Evolutionary conservation across 495 filamentous ascomycete species (phyloP).

Genomic region (Daldinia caldariorum): DNA sequence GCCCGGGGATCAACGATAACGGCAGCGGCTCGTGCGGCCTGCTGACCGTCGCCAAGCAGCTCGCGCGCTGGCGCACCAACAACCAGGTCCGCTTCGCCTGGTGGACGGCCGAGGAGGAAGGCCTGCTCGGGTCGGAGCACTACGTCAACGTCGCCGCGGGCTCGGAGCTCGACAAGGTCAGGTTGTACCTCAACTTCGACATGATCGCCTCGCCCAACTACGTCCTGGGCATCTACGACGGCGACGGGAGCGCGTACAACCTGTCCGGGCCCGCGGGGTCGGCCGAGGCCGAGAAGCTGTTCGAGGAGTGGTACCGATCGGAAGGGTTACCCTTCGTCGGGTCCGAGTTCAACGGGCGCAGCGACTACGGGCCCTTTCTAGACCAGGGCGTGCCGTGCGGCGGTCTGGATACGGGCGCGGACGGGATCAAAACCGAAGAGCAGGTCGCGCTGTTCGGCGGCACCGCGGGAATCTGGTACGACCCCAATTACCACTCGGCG

Average conservation of each 20-base stretch:
- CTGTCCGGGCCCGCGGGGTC: constrained; percentile 70
- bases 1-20: constrained; percentile 74
- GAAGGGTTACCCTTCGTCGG: constrained; percentile 56
- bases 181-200: constrained; percentile 79
- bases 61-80: constrained; percentile 66
- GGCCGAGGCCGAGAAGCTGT: constrained; percentile 69
- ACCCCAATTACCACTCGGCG: constrained; percentile 69
- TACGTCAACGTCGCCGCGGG: constrained; percentile 61
- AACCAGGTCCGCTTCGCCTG: constrained; percentile 76
- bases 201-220: constrained; percentile 83
- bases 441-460: constrained; percentile 70
- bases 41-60: constrained; percentile 68
- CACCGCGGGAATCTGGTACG: constrained; percentile 65
- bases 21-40: constrained; percentile 72
- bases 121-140: constrained; percentile 69
- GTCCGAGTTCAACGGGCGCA: constrained; percentile 69
- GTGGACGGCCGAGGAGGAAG: constrained; percentile 74
- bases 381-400: constrained; percentile 69
- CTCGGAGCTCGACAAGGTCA: constrained; percentile 62
- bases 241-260: constrained; percentile 71
- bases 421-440: constrained; percentile 68
- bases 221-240: constrained; percentile 74
- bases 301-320: constrained; percentile 67
- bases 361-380: constrained; percentile 76
- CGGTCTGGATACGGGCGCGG: constrained; percentile 76